Evolutionary conservation across 305 asterid genomes (phyloP), one percentile per base, ranked within the genome.

Genomic region (Fraxinus sp.): DNA sequence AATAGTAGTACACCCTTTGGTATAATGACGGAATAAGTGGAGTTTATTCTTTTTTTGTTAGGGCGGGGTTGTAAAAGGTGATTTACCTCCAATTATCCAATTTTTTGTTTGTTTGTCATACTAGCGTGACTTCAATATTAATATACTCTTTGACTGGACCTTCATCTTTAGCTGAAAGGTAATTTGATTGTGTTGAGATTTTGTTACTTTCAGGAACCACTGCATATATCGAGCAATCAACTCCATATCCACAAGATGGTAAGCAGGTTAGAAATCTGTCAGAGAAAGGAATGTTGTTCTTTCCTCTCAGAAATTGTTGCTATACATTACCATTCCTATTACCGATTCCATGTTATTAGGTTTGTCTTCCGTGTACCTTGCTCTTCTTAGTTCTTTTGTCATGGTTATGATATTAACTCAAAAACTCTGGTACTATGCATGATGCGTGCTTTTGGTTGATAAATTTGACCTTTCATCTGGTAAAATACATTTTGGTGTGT

Each of bases 221-320:
- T 81, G 99, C 88, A 46, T 97, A 93, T 85, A 55, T 97, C 57
- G 98, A 97, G 90, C 99, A 94, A 87, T 97, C 99, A 77, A 84
- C 52, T 82, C 99, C 99, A 11, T 94, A n/a, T 86, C 99, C 99
- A 52, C 88, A 91, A 90, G 99, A 97, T 83, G 98, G 99, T 88
- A 97, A 97, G 93, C 99, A 93, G 97, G 99, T 94, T 86, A 93
- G 98, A 86, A 30, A 76, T 80, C 81, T 46, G 52, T 74, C 33
- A 24, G 64, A 32, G 62, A 59, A 71, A 73, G 72, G 32, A 74
- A 3, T 28, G 74, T 79, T 33, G 20, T 52, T 77, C 35, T 74
- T 76, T 74, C 76, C 70, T 36, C n/a, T 49, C 55, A 52, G 37
- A 77, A 87, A 39, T 66, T 71, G 72, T 24, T 49, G 26, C 70